Conservation (phyloP, 1,284 basidiomycete species). For the Termitomyces sp. region DNA sequence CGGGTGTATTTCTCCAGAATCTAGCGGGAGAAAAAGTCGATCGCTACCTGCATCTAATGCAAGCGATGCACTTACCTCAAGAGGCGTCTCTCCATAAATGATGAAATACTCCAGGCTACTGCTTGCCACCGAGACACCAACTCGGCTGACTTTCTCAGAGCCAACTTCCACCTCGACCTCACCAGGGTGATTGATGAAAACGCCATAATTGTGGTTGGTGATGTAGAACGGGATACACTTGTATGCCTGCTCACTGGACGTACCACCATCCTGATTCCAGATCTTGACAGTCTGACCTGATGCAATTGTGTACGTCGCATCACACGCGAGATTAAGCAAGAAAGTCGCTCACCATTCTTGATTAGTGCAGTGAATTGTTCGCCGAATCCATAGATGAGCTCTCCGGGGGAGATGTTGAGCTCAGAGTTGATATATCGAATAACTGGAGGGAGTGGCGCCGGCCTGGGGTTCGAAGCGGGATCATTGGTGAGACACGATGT, state of each 20-base stretch:
- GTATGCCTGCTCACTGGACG: conserved; percentile 69
- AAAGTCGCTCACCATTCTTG: conserved; percentile 55
- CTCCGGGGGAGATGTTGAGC: conserved; percentile 64
- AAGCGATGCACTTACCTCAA: conserved; percentile 40
- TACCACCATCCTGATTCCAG: conserved; percentile 73
- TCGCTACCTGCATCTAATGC: neutral
- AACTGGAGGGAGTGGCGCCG: conserved; percentile 38
- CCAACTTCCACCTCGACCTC: conserved; percentile 74
- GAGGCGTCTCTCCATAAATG: conserved; percentile 60
- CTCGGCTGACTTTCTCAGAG: conserved; percentile 68
- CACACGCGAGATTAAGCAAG: neutral
- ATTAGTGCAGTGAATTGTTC: conserved; percentile 71
- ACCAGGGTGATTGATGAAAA: conserved; percentile 75
- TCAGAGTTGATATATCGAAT: conserved; percentile 64
- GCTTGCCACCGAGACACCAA: conserved; percentile 63
- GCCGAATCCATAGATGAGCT: conserved; percentile 69
- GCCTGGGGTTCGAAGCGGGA: conserved; percentile 52
- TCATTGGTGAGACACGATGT: conserved; percentile 57
- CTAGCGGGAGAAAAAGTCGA: conserved; percentile 24
- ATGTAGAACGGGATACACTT: conserved; percentile 73
- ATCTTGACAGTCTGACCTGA: conserved; percentile 57
- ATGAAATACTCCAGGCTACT: conserved; percentile 64
- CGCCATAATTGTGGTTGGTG: conserved; percentile 65
- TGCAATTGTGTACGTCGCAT: neutral
- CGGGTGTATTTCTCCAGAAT: conserved; percentile 59